phyloP scores from a whole-genome alignment of 495 filamentous ascomycete species.

The Lasiosphaeria ovina region DNA sequence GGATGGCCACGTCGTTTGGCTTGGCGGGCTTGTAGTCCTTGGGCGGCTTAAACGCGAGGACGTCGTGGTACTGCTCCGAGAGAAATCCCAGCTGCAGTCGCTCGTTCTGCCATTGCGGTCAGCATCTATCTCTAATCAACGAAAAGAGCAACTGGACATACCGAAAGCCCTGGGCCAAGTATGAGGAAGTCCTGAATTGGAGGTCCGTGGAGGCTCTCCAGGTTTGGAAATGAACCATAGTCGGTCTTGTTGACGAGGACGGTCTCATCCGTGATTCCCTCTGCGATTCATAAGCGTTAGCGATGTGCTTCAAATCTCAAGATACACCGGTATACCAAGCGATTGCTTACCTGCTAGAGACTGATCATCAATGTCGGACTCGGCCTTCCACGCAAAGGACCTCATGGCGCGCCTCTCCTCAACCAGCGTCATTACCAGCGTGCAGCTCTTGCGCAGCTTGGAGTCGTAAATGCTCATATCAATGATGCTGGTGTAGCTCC shows the following conservation, averaged over 20 bases:
- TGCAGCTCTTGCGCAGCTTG: constrained; percentile 40
- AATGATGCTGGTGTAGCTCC: constrained; percentile 47
- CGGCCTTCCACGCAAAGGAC: constrained; percentile 35
- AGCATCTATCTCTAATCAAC: neutral
- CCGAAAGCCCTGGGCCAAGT: constrained; percentile 46
- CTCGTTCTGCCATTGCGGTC: constrained; percentile 29
- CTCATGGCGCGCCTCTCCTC: constrained; percentile 45
- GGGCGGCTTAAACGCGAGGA: constrained; percentile 40
- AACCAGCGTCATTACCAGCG: constrained; percentile 41
- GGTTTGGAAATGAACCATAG: constrained; percentile 43
- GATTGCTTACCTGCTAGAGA: constrained; percentile 36
- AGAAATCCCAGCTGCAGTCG: constrained; percentile 42
- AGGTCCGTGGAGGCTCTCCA: constrained; percentile 32
- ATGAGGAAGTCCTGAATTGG: constrained; percentile 40
- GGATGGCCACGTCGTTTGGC: constrained; percentile 27
- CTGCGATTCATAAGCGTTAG: constrained; percentile 7
- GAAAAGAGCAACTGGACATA: constrained; percentile 21
- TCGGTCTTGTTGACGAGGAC: constrained; percentile 42
- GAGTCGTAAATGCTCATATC: constrained; percentile 37
- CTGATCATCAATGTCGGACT: constrained; percentile 36
- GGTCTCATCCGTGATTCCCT: constrained; percentile 25
- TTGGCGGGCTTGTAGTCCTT: constrained; percentile 44
- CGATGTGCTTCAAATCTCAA: no score
- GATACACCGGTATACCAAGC: no score
- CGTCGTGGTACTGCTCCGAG: constrained; percentile 43